Evolutionary conservation across 345 rosid species (phyloP).

Genomic region (Mallotus nudiflorus): DNA sequence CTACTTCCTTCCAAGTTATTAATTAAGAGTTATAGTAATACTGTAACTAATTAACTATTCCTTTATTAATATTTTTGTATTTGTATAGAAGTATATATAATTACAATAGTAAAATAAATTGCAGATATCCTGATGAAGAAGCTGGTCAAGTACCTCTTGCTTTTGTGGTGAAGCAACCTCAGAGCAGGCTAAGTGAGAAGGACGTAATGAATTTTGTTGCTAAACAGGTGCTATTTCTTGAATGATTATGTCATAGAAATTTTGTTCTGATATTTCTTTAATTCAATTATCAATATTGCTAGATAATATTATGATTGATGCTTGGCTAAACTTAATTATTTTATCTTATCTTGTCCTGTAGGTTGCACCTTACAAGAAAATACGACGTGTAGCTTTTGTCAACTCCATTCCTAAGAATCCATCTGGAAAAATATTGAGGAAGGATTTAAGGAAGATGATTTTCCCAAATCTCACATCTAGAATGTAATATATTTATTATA

Average conservation of each 20-base stretch:
- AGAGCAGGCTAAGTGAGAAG: slow-evolving; percentile 21
- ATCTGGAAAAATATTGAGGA: not conserved
- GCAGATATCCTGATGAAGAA: slow-evolving; percentile 43
- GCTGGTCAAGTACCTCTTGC: slow-evolving; percentile 44
- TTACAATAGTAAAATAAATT: too few relatives aligned
- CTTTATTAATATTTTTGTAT: too few relatives aligned
- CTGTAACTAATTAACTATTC: slow-evolving; percentile 28
- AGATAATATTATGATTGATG: not conserved
- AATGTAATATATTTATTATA: slow-evolving; percentile 4
- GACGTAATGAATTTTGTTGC: slow-evolving; percentile 37
- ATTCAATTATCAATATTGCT: not conserved
- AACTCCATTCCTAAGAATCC: too few relatives aligned
- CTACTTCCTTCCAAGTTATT: not conserved
- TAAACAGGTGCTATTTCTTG: slow-evolving; percentile 20
- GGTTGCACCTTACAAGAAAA: slow-evolving; percentile 45
- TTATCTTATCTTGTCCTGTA: not conserved
- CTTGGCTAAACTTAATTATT: not conserved
- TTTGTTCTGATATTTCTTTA: not conserved
- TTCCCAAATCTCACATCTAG: slow-evolving; percentile 2
- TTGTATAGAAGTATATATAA: too few relatives aligned
- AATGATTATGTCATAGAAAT: too few relatives aligned
- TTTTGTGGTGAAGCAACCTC: slow-evolving; percentile 33
- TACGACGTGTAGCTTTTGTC: too few relatives aligned
- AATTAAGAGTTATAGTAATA: slow-evolving; percentile 2
- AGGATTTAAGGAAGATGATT: slow-evolving; percentile 24